These are phyloP conservation scores for Collybia nuda DNA, from an alignment of 768 basidiomycete genomes.

Conservation along the genomic window DNA sequence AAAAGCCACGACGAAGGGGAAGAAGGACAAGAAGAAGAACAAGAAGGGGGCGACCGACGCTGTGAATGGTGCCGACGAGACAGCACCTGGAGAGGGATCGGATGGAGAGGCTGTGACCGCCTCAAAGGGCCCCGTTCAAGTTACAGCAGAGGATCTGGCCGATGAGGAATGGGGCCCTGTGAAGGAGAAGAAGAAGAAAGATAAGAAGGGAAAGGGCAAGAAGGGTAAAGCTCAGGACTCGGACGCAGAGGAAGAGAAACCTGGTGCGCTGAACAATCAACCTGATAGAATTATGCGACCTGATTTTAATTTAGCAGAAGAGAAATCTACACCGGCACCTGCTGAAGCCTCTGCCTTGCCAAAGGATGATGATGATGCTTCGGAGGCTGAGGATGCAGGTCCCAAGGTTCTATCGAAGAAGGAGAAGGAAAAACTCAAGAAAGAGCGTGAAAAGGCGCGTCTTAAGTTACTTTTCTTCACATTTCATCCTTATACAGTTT, in stretches of 20 bases:
- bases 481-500: conserved; percentile 7
- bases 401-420: conserved; percentile 84
- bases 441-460: conserved; percentile 89
- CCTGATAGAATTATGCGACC: neutral
- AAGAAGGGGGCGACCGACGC: conserved; percentile 53
- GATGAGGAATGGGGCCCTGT: conserved; percentile 72
- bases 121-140: conserved; percentile 45
- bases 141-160: conserved; percentile 70
- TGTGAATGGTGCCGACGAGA: conserved; percentile 18
- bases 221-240: conserved; percentile 40
- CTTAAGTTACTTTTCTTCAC: conserved; percentile 6
- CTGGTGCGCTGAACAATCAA: conserved; percentile 7
- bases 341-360: conserved; percentile 22
- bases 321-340: conserved; percentile 22
- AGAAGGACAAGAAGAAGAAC: conserved; percentile 53
- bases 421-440: conserved; percentile 96
- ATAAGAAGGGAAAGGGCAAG: conserved; percentile 58
- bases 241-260: conserved; percentile 34
- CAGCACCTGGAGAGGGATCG: conserved; percentile 22
- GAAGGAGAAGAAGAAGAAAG: conserved; percentile 64
- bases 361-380: conserved; percentile 43
- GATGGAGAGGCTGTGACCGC: conserved; percentile 24
- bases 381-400: conserved; percentile 57
- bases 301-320: conserved; percentile 15
- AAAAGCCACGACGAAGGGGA: conserved; percentile 52